These are phyloP conservation scores for Plasmodium fragile DNA, from an alignment of 169 alveolate genomes.

Conservation along the genomic window DNA sequence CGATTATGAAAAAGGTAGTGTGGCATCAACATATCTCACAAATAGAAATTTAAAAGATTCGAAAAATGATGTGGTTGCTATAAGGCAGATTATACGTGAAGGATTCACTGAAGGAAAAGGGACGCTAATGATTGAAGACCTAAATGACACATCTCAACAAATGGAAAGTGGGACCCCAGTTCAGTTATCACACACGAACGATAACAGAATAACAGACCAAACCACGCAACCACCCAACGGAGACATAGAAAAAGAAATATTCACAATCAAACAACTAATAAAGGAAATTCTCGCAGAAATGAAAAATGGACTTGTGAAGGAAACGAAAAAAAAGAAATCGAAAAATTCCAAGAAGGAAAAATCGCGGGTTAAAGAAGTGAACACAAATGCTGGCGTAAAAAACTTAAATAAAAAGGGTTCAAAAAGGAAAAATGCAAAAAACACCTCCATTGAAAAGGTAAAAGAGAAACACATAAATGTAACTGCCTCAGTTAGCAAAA, in stretches of 20 bases:
- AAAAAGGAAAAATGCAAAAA: background rate
- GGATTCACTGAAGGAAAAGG: background rate
- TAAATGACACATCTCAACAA: background rate
- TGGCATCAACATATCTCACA: background rate
- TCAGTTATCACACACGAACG: background rate
- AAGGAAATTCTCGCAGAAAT: slow-evolving; percentile 24
- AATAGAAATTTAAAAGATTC: background rate
- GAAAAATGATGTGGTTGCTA: background rate
- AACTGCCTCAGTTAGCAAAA: background rate
- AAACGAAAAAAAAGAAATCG: background rate
- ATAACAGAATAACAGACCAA: background rate
- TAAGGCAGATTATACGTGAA: background rate
- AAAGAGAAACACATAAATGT: background rate
- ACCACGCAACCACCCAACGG: background rate
- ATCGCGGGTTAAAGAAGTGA: background rate
- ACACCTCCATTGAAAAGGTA: background rate
- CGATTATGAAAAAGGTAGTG: background rate
- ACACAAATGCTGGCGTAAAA: background rate
- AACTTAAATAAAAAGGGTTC: background rate
- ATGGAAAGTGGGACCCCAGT: background rate
- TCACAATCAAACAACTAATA: slow-evolving; percentile 27
- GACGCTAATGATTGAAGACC: background rate
- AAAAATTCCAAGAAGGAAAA: background rate
- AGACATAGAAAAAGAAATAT: slow-evolving; percentile 34
- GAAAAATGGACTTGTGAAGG: slow-evolving; percentile 18